These are phyloP conservation scores for Hordeum pubiflorum DNA, from an alignment of 202 grass and related monocot genomes.

Conservation along the genomic window DNA sequence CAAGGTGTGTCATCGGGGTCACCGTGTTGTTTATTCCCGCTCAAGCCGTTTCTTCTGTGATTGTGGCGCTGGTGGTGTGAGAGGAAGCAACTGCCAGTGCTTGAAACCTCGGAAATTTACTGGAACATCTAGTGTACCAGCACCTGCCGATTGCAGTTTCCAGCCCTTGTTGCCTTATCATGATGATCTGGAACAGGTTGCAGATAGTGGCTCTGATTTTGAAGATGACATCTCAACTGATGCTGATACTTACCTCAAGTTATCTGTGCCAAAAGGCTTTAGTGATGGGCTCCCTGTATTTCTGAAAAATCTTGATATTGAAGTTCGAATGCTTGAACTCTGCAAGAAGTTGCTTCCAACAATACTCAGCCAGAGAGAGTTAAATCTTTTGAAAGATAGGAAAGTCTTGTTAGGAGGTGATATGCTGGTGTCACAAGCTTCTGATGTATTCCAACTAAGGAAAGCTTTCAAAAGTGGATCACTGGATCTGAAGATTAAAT, in stretches of 20 bases:
- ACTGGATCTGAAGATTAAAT: constrained; percentile 87
- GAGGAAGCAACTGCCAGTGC: constrained; percentile 87
- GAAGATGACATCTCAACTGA: constrained; percentile 79
- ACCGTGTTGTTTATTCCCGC: constrained; percentile 93
- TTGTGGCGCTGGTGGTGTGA: constrained; percentile 91
- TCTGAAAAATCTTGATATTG: constrained; percentile 63
- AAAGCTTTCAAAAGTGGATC: constrained; percentile 97
- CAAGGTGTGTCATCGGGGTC: constrained; percentile 84
- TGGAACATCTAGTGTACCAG: constrained; percentile 30
- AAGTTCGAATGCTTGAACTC: constrained; percentile 70
- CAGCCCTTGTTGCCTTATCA: constrained; percentile 55
- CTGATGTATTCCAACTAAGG: constrained; percentile 79
- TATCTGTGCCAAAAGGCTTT: constrained; percentile 72
- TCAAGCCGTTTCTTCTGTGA: constrained; percentile 98
- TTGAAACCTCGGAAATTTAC: constrained; percentile 92
- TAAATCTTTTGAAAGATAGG: constrained; percentile 75
- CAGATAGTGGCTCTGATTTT: constrained; percentile 88
- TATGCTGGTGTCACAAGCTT: constrained; percentile 50
- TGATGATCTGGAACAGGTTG: constrained; percentile 63
- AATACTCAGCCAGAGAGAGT: constrained; percentile 61
- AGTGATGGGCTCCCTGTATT: constrained; percentile 54
- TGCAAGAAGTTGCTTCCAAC: constrained; percentile 79
- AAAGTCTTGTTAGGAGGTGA: constrained; percentile 70
- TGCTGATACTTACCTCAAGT: constrained; percentile 59
- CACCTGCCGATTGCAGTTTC: constrained; percentile 44